Percentiles rank a stretch among this genome's conserved stretches.
These are phyloP conservation scores for Chrysanthemum makinoi DNA, from an alignment of 129 eudicot species.

Conservation along the genomic window DNA sequence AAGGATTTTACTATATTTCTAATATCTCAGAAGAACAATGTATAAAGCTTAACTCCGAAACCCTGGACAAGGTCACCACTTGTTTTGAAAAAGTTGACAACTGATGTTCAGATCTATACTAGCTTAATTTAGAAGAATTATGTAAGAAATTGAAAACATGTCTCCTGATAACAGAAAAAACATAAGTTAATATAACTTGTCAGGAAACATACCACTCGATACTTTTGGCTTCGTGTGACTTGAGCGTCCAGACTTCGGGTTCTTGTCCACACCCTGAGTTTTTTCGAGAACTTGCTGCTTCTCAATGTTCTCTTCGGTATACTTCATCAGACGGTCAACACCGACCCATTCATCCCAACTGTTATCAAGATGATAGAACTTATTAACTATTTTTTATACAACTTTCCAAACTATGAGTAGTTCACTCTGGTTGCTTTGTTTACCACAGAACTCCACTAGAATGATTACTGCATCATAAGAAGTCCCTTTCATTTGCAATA, in stretches of 20 bases:
- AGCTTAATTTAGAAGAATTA: neutral
- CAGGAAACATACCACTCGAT: conserved; percentile 47
- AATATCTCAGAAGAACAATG: too few species aligned
- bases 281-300: conserved; percentile 75
- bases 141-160: neutral
- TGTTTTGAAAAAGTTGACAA: too few species aligned
- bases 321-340: conserved; percentile 68
- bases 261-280: conserved; percentile 69
- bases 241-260: conserved; percentile 60
- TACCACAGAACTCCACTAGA: too few species aligned
- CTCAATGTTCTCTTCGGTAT: conserved; percentile 67
- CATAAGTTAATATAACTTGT: neutral
- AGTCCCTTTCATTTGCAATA: neutral
- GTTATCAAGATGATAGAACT: conserved; percentile 35
- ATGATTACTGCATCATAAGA: too few species aligned
- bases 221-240: conserved; percentile 65
- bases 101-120: too few species aligned
- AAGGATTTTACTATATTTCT: too few species aligned
- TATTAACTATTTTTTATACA: conserved; percentile 19
- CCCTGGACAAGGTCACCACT: too few species aligned
- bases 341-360: conserved; percentile 99
- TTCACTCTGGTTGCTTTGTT: too few species aligned
- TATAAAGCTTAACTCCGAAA: too few species aligned
- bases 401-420: neutral
- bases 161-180: neutral